Conservation (phyloP, 768 basidiomycete species). For the Arthromyces matolae region DNA sequence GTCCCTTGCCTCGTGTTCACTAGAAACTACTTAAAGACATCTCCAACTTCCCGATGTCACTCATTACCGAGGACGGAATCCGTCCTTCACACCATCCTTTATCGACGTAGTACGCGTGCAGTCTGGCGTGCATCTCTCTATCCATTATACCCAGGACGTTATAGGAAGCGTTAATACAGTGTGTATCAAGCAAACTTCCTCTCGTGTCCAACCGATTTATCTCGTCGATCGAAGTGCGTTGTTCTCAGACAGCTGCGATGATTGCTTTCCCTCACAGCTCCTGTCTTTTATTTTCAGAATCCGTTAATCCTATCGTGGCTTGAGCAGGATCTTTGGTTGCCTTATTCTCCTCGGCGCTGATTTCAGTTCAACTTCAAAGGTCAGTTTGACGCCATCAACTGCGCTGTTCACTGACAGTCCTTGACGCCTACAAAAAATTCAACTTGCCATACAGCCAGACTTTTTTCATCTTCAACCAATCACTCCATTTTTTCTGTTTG, state of each 20-base stretch:
- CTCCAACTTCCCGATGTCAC: conserved; percentile 26
- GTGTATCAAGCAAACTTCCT: conserved; percentile 10
- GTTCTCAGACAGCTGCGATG: background rate
- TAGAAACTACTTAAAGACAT: conserved; percentile 29
- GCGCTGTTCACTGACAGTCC: too few relatives aligned
- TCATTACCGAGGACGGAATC: conserved; percentile 33
- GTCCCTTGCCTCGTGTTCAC: conserved; percentile 37
- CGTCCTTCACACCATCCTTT: conserved; percentile 24
- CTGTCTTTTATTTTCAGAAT: background rate
- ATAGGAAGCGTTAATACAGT: conserved; percentile 12
- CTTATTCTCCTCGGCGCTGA: background rate
- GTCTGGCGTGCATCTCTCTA: conserved; percentile 13
- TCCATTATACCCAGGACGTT: conserved; percentile 21
- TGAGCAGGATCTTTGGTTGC: conserved; percentile 1
- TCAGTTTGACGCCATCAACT: conserved; percentile 4
- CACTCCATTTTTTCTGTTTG: background rate
- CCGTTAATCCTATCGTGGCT: conserved; percentile 4
- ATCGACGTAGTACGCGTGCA: conserved; percentile 13
- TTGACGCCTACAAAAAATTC: too few relatives aligned
- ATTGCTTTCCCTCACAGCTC: background rate
- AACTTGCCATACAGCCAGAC: too few relatives aligned
- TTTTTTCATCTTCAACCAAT: background rate
- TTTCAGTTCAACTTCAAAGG: background rate
- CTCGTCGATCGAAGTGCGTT: conserved; percentile 8
- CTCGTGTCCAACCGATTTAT: background rate